A percentile compares a stretch with the other conserved stretches of the same genome.
Evolutionary conservation across 805 yeast species (phyloP).

Genomic region (Metschnikowia kunwiensis): DNA sequence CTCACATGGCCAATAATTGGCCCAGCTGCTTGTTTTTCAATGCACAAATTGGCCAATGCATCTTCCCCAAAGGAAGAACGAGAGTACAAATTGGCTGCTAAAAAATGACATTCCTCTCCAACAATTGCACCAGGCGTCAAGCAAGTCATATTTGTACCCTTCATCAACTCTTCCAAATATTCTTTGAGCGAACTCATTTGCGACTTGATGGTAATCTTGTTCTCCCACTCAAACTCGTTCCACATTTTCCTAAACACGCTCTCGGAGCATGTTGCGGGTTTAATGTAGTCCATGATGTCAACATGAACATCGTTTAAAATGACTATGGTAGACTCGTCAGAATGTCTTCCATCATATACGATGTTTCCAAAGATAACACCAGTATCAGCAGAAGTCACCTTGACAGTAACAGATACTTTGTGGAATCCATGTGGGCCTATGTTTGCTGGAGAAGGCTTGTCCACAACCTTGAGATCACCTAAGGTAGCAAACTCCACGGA

Average conservation of each 20-base stretch:
- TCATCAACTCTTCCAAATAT: constrained; percentile 71
- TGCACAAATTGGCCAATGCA: constrained; percentile 91
- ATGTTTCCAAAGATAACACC: constrained; percentile 98
- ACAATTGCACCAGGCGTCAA: constrained; percentile 89
- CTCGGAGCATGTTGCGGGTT: constrained; percentile 90
- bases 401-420: constrained; percentile 80
- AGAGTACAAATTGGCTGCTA: constrained; percentile 92
- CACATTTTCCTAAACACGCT: constrained; percentile 94
- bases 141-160: constrained; percentile 90
- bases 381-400: constrained; percentile 95
- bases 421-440: constrained; percentile 98
- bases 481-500: constrained; percentile 93
- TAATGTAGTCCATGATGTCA: constrained; percentile 95
- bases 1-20: constrained; percentile 90
- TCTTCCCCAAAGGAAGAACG: constrained; percentile 95
- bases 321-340: constrained; percentile 84
- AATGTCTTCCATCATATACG: constrained; percentile 93
- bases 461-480: constrained; percentile 93
- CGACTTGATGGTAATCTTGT: constrained; percentile 86
- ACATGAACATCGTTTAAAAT: constrained; percentile 92
- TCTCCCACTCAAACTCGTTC: constrained; percentile 99
- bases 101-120: constrained; percentile 85
- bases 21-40: constrained; percentile 74
- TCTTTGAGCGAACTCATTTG: constrained; percentile 63
- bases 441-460: constrained; percentile 83